Evolutionary conservation across 202 grass and related monocot species (phyloP).

Genomic region (Saccharum hybrid): DNA sequence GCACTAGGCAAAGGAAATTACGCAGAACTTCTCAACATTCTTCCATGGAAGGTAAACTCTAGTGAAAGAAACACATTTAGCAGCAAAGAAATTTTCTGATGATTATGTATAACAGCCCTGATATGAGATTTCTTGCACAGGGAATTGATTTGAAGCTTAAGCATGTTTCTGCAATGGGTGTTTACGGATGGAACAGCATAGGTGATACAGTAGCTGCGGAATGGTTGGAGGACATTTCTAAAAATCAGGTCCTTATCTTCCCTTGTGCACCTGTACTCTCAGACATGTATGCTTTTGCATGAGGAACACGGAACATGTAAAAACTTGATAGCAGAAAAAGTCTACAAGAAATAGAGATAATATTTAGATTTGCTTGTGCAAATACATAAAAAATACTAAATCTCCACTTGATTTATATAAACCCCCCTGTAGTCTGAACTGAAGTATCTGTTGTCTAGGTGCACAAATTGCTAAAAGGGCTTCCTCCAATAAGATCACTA

Average conservation of each 20-base stretch:
- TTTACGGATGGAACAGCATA: constrained; percentile 94
- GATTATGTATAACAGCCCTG: constrained; percentile 28
- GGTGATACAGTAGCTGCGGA: constrained; percentile 83
- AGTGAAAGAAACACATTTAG: background rate
- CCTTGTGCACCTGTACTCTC: constrained; percentile 40
- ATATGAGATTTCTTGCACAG: constrained; percentile 53
- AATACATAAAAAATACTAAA: constrained; percentile 18
- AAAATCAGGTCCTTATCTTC: constrained; percentile 81
- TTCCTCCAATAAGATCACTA: constrained; percentile 90
- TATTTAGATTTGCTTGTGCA: constrained; percentile 1
- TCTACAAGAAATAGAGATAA: constrained; percentile 16
- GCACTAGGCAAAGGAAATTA: constrained; percentile 95
- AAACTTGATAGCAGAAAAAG: background rate
- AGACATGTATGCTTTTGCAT: constrained; percentile 24
- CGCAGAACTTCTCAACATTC: constrained; percentile 95
- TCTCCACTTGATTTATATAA: constrained; percentile 11
- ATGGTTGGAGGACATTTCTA: constrained; percentile 98
- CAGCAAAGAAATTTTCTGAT: background rate
- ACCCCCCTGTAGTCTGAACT: constrained; percentile 30
- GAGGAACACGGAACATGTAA: background rate
- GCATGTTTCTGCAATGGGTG: constrained; percentile 86
- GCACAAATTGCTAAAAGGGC: constrained; percentile 93
- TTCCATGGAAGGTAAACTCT: constrained; percentile 86
- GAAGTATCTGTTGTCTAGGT: constrained; percentile 60
- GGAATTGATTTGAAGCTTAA: constrained; percentile 98